Conservation (phyloP, 73 alveolate species). For the Paramecium octaurelia region DNA sequence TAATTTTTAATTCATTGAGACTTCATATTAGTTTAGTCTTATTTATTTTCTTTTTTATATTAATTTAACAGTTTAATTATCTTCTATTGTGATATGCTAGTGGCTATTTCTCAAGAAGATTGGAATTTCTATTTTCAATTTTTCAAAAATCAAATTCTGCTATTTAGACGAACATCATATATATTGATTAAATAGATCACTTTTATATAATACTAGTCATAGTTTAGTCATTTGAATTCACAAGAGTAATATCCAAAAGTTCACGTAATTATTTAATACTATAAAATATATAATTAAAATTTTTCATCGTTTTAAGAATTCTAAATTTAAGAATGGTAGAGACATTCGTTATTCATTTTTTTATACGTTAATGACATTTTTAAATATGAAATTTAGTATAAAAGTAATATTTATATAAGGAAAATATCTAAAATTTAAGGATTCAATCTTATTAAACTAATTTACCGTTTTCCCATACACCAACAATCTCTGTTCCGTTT, state of each 20-base stretch:
- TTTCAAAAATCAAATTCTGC: not conserved
- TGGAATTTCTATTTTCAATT: not conserved
- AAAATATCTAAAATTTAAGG: not conserved
- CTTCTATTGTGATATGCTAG: not conserved
- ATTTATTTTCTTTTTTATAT: not conserved
- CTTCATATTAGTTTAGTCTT: too few relatives aligned
- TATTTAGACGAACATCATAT: not conserved
- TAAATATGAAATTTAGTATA: not conserved
- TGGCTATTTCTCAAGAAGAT: not conserved
- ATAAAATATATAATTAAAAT: too few relatives aligned
- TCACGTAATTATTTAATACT: too few relatives aligned
- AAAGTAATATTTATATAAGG: not conserved
- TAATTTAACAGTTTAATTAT: not conserved
- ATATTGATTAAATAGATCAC: too few relatives aligned
- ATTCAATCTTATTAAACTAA: not conserved
- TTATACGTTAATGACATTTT: not conserved
- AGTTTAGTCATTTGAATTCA: too few relatives aligned
- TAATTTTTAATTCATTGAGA: too few relatives aligned
- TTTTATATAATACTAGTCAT: too few relatives aligned
- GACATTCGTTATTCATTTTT: not conserved
- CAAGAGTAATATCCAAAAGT: too few relatives aligned
- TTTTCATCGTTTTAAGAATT: too few relatives aligned
- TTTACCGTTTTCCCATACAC: conserved; percentile 53
- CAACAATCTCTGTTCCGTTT: conserved; percentile 50
- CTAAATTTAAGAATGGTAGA: not conserved